phyloP scores from a whole-genome alignment of 305 asterid genomes.

The Solanum hybrid region DNA sequence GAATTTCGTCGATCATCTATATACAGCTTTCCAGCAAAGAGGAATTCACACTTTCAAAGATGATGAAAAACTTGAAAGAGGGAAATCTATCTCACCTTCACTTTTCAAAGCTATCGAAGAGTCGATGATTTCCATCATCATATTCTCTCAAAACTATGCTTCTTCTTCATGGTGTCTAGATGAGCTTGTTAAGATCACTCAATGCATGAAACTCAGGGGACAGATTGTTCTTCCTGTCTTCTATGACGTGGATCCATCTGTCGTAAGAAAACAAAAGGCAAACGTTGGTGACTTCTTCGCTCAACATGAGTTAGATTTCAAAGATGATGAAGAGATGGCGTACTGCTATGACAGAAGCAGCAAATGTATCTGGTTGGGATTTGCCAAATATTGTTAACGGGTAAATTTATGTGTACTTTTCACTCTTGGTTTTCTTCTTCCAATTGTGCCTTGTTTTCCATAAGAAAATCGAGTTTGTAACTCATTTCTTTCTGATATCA shows the following conservation, averaged over 20 bases:
- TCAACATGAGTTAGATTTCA: neutral
- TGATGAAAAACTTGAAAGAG: constrained; percentile 7
- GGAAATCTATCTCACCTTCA: neutral
- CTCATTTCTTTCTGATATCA: neutral
- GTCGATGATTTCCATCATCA: neutral
- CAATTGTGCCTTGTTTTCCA: neutral
- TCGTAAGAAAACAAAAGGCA: neutral
- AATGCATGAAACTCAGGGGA: neutral
- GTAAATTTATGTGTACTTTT: neutral
- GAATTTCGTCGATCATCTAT: neutral
- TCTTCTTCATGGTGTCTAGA: constrained; percentile 8
- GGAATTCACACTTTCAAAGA: constrained; percentile 9
- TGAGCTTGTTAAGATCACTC: neutral
- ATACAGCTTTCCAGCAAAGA: neutral
- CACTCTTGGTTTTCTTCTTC: neutral
- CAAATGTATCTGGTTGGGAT: constrained; percentile 5
- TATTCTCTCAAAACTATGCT: constrained; percentile 6
- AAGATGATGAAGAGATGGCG: neutral
- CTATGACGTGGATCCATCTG: constrained; percentile 7
- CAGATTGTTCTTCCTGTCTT: constrained; percentile 8
- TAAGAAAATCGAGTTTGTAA: neutral
- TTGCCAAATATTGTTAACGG: neutral
- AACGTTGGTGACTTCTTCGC: neutral
- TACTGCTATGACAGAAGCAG: neutral
- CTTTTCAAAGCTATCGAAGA: constrained; percentile 1